These are phyloP conservation scores for Monascus ruber DNA, from an alignment of 2,329 filamentous ascomycete species.

Conservation along the genomic window DNA sequence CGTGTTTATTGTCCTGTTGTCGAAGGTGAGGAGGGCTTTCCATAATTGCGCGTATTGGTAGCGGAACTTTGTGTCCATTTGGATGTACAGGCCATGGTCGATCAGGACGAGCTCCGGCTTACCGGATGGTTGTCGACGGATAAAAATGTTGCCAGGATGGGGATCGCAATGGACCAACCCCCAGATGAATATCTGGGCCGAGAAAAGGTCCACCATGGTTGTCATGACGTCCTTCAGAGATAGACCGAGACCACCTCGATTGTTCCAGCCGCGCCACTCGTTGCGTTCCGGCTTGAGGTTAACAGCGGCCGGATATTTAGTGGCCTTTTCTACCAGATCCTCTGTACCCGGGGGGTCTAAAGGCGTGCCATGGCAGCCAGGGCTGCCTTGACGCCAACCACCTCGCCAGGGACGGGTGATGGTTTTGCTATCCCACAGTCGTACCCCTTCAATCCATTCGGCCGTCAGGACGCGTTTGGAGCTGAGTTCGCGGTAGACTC, in stretches of 20 bases:
- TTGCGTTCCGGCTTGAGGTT: slow-evolving; percentile 69
- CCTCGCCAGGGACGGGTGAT: slow-evolving; percentile 70
- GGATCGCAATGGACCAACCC: slow-evolving; percentile 93
- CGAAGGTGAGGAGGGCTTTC: slow-evolving; percentile 87
- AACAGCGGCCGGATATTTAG: slow-evolving; percentile 22
- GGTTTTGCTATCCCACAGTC: slow-evolving; percentile 81
- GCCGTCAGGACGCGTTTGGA: slow-evolving; percentile 80
- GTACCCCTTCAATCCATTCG: slow-evolving; percentile 93
- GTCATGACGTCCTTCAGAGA: slow-evolving; percentile 81
- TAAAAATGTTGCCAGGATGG: slow-evolving; percentile 94
- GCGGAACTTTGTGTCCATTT: slow-evolving; percentile 73
- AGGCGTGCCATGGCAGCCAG: slow-evolving; percentile 59
- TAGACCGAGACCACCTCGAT: slow-evolving; percentile 72
- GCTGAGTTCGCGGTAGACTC: slow-evolving; percentile 70
- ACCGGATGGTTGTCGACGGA: slow-evolving; percentile 73
- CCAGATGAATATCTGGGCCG: slow-evolving; percentile 97
- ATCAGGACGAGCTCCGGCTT: slow-evolving; percentile 84
- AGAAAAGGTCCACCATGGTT: slow-evolving; percentile 92
- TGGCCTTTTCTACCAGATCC: slow-evolving; percentile 35
- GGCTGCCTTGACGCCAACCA: slow-evolving; percentile 62
- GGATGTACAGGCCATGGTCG: slow-evolving; percentile 92
- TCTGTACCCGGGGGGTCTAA: slow-evolving; percentile 45
- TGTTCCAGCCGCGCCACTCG: slow-evolving; percentile 61
- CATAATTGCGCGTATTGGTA: slow-evolving; percentile 83
- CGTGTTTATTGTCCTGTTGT: slow-evolving; percentile 64